phyloP scores from a whole-genome alignment of 305 asterid genomes.

The Striga hermonthica region DNA sequence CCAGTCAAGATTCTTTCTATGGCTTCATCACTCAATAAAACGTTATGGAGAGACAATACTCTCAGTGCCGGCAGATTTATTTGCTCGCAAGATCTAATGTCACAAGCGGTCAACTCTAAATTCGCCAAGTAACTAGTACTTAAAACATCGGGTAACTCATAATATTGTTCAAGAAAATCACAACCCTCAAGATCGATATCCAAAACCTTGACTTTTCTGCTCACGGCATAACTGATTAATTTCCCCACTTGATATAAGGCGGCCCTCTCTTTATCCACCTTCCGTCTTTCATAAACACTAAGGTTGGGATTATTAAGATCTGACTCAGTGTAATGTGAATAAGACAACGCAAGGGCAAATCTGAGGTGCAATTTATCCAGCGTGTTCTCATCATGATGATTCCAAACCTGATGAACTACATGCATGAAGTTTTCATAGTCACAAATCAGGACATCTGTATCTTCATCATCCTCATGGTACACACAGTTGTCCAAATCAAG shows the following conservation, averaged over 20 bases:
- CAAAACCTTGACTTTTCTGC: constrained; percentile 27
- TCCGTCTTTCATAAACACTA: background rate
- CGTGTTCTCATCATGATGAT: background rate
- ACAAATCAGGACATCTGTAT: background rate
- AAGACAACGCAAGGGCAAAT: constrained; percentile 1
- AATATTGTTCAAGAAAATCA: background rate
- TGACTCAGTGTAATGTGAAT: background rate
- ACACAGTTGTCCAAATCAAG: constrained; percentile 25
- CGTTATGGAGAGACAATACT: background rate
- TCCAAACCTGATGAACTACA: constrained; percentile 16
- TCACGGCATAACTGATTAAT: constrained; percentile 16
- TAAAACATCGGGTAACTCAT: constrained; percentile 19
- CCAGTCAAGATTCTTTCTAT: constrained; percentile 18
- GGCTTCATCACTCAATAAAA: background rate
- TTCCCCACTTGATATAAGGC: constrained; percentile 3
- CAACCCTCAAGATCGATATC: constrained; percentile 25
- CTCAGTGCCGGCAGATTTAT: constrained; percentile 20
- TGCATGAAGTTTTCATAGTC: constrained; percentile 3
- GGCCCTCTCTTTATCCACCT: background rate
- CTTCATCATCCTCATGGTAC: background rate
- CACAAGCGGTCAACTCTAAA: constrained; percentile 10
- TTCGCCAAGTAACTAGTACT: constrained; percentile 18
- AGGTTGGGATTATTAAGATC: background rate
- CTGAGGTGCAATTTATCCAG: constrained; percentile 22
- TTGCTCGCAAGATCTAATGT: constrained; percentile 6